Conservation (phyloP, 768 basidiomycete genomes). For the Tulasnella sp. region DNA sequence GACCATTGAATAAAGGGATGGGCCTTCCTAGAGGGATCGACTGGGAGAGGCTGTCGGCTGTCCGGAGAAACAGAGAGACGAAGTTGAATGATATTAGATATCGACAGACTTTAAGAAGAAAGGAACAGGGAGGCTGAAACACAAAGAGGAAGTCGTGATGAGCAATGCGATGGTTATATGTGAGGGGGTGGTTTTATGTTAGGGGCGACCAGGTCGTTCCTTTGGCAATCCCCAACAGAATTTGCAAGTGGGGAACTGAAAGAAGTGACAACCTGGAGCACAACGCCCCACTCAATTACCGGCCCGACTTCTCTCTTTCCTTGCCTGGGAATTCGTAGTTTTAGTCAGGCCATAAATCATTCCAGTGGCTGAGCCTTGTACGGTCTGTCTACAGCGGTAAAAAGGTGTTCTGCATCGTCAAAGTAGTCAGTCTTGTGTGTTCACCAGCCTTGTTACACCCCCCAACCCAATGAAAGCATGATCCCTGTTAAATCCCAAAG, state of each 20-base stretch:
- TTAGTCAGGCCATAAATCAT: background rate
- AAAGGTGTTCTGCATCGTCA: background rate
- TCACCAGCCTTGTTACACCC: background rate
- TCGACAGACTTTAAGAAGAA: background rate
- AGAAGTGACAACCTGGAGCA: background rate
- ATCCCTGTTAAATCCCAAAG: background rate
- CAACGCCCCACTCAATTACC: background rate
- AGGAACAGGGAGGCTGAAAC: background rate
- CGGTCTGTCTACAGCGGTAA: background rate
- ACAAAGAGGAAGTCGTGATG: background rate
- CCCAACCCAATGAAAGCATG: background rate
- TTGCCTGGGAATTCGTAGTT: background rate
- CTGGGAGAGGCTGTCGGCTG: background rate
- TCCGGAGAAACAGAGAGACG: background rate
- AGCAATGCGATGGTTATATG: background rate
- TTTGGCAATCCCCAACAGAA: constrained; percentile 7
- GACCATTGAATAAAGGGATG: background rate
- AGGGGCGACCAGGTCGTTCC: background rate
- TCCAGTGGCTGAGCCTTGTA: background rate
- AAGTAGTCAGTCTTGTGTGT: background rate
- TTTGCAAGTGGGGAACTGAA: constrained; percentile 7
- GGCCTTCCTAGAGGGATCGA: background rate
- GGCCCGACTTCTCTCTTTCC: background rate
- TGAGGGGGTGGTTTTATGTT: background rate
- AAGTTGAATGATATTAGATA: background rate